phyloP scores from a whole-genome alignment of 2,329 filamentous ascomycete species.

The Fusarium pseudograminearum region DNA sequence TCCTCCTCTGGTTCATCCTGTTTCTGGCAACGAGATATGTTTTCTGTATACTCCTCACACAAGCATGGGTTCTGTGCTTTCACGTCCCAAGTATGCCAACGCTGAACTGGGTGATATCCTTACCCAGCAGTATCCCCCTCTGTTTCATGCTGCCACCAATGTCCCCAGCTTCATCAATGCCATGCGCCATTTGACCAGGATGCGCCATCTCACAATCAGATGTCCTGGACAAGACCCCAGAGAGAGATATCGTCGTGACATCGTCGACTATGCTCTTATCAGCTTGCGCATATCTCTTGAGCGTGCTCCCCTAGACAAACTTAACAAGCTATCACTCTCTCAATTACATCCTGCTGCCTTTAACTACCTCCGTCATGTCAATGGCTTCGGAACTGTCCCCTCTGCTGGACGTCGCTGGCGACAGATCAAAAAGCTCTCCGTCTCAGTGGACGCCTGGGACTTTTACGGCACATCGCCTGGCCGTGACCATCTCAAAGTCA shows the following conservation, averaged over 20 bases:
- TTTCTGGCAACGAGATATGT: constrained; percentile 79
- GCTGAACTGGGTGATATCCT: constrained; percentile 83
- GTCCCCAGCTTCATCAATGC: constrained; percentile 85
- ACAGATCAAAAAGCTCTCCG: constrained; percentile 79
- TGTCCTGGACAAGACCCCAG: constrained; percentile 78
- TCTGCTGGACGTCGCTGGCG: constrained; percentile 79
- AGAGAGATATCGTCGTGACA: constrained; percentile 79
- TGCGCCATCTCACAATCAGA: constrained; percentile 80
- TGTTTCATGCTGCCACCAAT: constrained; percentile 92
- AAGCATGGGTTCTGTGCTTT: constrained; percentile 70
- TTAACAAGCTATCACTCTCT: constrained; percentile 78
- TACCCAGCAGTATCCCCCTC: constrained; percentile 86
- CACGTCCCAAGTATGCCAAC: constrained; percentile 82
- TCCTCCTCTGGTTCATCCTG: constrained; percentile 83
- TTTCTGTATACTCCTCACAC: constrained; percentile 86
- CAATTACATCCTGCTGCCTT: constrained; percentile 81
- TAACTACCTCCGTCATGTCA: constrained; percentile 79
- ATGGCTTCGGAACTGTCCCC: constrained; percentile 80
- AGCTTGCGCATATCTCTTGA: constrained; percentile 87
- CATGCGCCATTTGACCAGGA: constrained; percentile 74
- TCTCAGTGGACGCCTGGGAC: constrained; percentile 79
- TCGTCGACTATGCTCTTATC: constrained; percentile 90
- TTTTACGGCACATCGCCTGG: constrained; percentile 70
- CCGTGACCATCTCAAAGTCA: constrained; percentile 78
- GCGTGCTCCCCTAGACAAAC: constrained; percentile 72